A percentile compares a stretch with the other conserved stretches of the same genome.
Conservation (phyloP, 495 filamentous ascomycete genomes). For the Ramalina intermedia region DNA sequence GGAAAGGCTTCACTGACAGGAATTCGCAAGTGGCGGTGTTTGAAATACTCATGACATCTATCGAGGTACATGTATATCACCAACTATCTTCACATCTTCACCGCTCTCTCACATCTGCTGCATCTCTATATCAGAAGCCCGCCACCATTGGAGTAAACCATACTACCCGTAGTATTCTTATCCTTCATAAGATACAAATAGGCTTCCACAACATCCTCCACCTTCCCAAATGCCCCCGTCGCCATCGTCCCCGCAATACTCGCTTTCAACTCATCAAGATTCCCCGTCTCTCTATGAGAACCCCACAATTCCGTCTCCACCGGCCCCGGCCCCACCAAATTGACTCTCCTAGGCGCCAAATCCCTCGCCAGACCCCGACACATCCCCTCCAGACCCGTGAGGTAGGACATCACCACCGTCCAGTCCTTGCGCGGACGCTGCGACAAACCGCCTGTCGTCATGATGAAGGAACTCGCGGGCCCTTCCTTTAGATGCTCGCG, state of each 20-base stretch:
- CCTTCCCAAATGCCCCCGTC: constrained; percentile 31
- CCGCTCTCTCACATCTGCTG: background rate
- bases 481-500: constrained; percentile 26
- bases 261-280: constrained; percentile 20
- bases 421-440: constrained; percentile 33
- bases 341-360: constrained; percentile 44
- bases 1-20: too few relatives aligned
- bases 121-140: constrained; percentile 8
- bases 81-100: too few relatives aligned
- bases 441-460: constrained; percentile 37
- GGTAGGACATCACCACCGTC: constrained; percentile 27
- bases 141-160: constrained; percentile 28
- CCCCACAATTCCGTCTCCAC: constrained; percentile 40
- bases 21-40: too few relatives aligned
- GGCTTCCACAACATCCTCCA: constrained; percentile 47
- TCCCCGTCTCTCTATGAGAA: constrained; percentile 13
- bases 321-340: constrained; percentile 39
- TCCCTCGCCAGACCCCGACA: constrained; percentile 40
- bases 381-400: constrained; percentile 26
- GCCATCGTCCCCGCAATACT: constrained; percentile 17
- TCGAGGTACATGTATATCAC: too few relatives aligned
- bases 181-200: constrained; percentile 54
- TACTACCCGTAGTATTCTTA: constrained; percentile 33
- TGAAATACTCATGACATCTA: too few relatives aligned
- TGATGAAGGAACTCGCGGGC: constrained; percentile 31